A percentile compares a stretch with the other conserved stretches of the same genome.
Evolutionary conservation across 176 grass and related monocot species (phyloP).

Genomic region (Zea mays): DNA sequence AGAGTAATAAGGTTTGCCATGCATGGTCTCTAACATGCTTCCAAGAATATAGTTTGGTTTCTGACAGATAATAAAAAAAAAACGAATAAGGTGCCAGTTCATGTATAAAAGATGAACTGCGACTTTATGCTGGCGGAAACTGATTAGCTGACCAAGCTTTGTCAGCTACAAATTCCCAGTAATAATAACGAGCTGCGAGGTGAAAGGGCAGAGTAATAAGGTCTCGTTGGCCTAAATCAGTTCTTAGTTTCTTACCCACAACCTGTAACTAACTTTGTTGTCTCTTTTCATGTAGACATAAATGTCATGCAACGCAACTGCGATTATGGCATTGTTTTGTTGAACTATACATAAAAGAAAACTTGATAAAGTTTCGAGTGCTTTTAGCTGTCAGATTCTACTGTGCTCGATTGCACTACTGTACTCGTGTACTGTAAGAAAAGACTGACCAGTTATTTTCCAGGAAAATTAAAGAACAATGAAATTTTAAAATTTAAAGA

Average conservation of each 20-base stretch:
- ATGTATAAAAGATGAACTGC: not conserved
- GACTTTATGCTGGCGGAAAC: not conserved
- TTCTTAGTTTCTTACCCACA: not conserved
- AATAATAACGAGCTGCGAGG: constrained; percentile 20
- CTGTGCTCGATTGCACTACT: not conserved
- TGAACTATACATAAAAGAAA: not conserved
- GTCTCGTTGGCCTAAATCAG: constrained; percentile 6
- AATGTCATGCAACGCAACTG: constrained; percentile 17
- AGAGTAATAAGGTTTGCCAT: not conserved
- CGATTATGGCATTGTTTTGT: not conserved
- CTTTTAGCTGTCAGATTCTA: not conserved
- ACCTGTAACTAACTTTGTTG: constrained; percentile 5
- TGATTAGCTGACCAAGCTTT: constrained; percentile 9
- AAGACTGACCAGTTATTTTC: not conserved
- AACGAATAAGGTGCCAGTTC: constrained; percentile 18
- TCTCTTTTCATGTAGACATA: constrained; percentile 23
- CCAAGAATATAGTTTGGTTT: not conserved
- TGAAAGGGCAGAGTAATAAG: constrained; percentile 25
- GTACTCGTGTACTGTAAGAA: not conserved
- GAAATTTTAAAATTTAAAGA: not conserved
- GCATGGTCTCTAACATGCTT: no score
- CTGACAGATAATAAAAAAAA: constrained; percentile 28
- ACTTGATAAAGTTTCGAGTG: not conserved
- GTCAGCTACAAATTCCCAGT: constrained; percentile 18
- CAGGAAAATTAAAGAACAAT: not conserved